A percentile compares a stretch with the other conserved stretches of the same genome.
Evolutionary conservation across 805 yeast genomes (phyloP).

Genomic region (Candida rishiriensis): DNA sequence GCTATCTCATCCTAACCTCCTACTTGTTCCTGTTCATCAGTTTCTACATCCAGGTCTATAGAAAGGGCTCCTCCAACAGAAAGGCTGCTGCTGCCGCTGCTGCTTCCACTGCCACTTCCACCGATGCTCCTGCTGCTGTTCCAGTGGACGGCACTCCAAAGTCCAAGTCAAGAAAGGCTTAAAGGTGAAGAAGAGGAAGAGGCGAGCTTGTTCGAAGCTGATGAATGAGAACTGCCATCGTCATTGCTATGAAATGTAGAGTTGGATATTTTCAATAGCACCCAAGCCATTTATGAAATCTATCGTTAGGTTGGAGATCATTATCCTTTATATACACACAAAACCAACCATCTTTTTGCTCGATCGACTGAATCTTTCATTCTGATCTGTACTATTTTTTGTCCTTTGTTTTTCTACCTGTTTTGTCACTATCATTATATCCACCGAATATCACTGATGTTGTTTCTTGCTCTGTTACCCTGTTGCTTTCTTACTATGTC

Average conservation of each 20-base stretch:
- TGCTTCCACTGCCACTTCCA: slow-evolving; percentile 13
- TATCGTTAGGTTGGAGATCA: too few relatives aligned
- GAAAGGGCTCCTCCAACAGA: slow-evolving; percentile 36
- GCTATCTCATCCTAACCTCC: slow-evolving; percentile 81
- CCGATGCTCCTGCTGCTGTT: slow-evolving; percentile 13
- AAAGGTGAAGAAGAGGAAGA: background rate
- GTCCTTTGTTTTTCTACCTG: background rate
- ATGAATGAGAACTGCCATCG: too few relatives aligned
- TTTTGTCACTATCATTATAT: background rate
- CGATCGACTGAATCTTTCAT: too few relatives aligned
- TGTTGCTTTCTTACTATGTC: too few relatives aligned
- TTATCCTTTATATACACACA: too few relatives aligned
- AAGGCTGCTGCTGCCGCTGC: slow-evolving; percentile 16
- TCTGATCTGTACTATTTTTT: too few relatives aligned
- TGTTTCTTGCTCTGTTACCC: too few relatives aligned
- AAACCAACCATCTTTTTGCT: too few relatives aligned
- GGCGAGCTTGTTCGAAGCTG: too few relatives aligned
- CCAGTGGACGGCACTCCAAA: slow-evolving; percentile 13
- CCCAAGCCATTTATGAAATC: too few relatives aligned
- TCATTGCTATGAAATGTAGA: too few relatives aligned
- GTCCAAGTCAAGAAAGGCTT: slow-evolving; percentile 30
- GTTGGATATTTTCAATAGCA: too few relatives aligned
- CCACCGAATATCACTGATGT: background rate
- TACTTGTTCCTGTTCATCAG: slow-evolving; percentile 87
- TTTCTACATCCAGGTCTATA: slow-evolving; percentile 86